A percentile compares a stretch with the other conserved stretches of the same genome.
Conservation (phyloP, 2,329 filamentous ascomycete species). For the Cercospora sojina region DNA sequence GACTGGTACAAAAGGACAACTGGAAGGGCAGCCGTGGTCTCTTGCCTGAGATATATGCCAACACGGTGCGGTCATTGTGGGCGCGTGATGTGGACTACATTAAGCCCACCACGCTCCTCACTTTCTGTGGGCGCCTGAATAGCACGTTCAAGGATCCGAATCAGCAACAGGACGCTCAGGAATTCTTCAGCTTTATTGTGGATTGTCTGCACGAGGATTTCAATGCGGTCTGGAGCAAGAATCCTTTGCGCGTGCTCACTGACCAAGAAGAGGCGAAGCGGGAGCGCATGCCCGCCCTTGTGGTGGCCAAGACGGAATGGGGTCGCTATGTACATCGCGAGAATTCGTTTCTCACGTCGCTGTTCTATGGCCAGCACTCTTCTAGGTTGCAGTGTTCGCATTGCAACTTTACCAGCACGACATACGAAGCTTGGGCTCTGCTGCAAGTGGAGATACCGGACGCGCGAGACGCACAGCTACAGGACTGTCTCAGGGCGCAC, state of each 20-base stretch:
- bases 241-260: slow-evolving; percentile 58
- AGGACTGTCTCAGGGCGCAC: slow-evolving; percentile 69
- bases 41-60: slow-evolving; percentile 61
- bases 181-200: slow-evolving; percentile 81
- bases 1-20: slow-evolving; percentile 58
- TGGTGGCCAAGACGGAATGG: slow-evolving; percentile 75
- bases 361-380: slow-evolving; percentile 73
- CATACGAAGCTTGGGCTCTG: slow-evolving; percentile 69
- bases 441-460: slow-evolving; percentile 69
- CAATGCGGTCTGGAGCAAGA: slow-evolving; percentile 64
- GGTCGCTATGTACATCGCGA: slow-evolving; percentile 66
- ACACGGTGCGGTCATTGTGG: slow-evolving; percentile 61
- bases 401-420: slow-evolving; percentile 63
- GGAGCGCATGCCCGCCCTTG: slow-evolving; percentile 60
- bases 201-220: slow-evolving; percentile 83
- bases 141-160: slow-evolving; percentile 57
- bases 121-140: slow-evolving; percentile 64
- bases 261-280: slow-evolving; percentile 60
- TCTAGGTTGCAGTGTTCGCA: slow-evolving; percentile 61
- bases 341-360: slow-evolving; percentile 75
- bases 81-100: slow-evolving; percentile 56
- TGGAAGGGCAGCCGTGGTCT: slow-evolving; percentile 67
- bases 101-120: slow-evolving; percentile 49
- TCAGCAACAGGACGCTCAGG: slow-evolving; percentile 85
- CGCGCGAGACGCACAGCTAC: slow-evolving; percentile 59